phyloP scores from a whole-genome alignment of 768 basidiomycete genomes.

The Suillus lakei region DNA sequence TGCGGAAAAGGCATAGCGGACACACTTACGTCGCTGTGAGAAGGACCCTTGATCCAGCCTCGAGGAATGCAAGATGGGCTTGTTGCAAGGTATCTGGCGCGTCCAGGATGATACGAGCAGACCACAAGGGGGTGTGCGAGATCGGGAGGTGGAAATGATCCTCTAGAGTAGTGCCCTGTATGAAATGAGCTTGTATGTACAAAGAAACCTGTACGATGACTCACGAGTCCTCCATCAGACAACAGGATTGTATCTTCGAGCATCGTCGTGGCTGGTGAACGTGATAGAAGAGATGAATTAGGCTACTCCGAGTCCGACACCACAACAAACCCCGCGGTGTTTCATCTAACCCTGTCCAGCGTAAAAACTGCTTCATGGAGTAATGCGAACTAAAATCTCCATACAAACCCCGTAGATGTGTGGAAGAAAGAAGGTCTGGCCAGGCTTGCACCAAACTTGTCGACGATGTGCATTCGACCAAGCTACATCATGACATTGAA shows the following conservation, averaged over 20 bases:
- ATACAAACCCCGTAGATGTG: no score
- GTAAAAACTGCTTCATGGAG: no score
- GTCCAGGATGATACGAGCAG: conserved; percentile 60
- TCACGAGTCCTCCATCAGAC: conserved; percentile 54
- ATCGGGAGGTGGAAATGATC: conserved; percentile 51
- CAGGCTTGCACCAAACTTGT: no score
- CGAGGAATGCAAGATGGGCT: conserved; percentile 65
- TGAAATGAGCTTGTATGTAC: not conserved
- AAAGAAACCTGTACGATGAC: conserved; percentile 10
- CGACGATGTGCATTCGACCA: no score
- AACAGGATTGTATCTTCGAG: not conserved
- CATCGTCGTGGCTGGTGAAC: not conserved
- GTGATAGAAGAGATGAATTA: not conserved
- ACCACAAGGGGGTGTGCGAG: conserved; percentile 69
- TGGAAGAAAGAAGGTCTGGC: no score
- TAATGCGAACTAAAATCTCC: no score
- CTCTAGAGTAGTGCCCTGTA: conserved; percentile 68
- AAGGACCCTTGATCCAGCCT: conserved; percentile 69
- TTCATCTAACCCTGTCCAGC: not conserved
- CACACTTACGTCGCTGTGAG: conserved; percentile 66
- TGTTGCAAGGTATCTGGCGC: conserved; percentile 57
- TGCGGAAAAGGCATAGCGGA: not conserved
- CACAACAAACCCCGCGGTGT: not conserved
- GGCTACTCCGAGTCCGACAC: not conserved
- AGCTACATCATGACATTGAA: no score